Conservation (phyloP, 108 stramenopile species). For the Asterionellopsis glacialis region DNA sequence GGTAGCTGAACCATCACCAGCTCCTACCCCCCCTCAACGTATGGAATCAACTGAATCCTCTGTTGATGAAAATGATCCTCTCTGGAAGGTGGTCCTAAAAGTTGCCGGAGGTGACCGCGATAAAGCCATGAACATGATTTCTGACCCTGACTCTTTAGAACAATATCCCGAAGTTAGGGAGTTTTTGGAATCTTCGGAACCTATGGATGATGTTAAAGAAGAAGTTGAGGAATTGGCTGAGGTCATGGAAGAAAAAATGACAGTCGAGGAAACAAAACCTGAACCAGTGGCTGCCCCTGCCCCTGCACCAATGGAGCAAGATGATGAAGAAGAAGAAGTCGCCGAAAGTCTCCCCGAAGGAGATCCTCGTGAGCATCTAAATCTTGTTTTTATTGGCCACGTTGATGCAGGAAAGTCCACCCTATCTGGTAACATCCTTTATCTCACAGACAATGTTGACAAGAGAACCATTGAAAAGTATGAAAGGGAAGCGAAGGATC, state of each 20-base stretch:
- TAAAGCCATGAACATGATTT: slow-evolving; percentile 66
- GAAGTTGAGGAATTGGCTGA: slow-evolving; percentile 24
- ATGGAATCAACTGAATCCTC: slow-evolving; percentile 30
- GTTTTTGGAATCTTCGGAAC: slow-evolving; percentile 24
- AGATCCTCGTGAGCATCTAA: slow-evolving; percentile 97
- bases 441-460: slow-evolving; percentile 97
- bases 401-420: slow-evolving; percentile 99
- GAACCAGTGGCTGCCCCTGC: slow-evolving; percentile 11
- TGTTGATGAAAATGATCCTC: slow-evolving; percentile 83
- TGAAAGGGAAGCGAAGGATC: slow-evolving; percentile 97
- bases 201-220: slow-evolving; percentile 28
- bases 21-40: slow-evolving; percentile 15
- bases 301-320: slow-evolving; percentile 16
- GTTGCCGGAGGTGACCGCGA: slow-evolving; percentile 72
- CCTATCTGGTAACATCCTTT: slow-evolving; percentile 96
- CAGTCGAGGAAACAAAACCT: slow-evolving; percentile 29
- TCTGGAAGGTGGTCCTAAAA: slow-evolving; percentile 81
- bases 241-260: slow-evolving; percentile 44
- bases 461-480: slow-evolving; percentile 98
- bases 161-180: slow-evolving; percentile 73
- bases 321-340: slow-evolving; percentile 41
- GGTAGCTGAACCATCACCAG: slow-evolving; percentile 17
- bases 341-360: slow-evolving; percentile 60
- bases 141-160: slow-evolving; percentile 71
- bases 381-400: slow-evolving; percentile 97